Base-by-base conservation (phyloP, 2,329 filamentous ascomycete species). In the Pyrenochaeta sp. region DNA sequence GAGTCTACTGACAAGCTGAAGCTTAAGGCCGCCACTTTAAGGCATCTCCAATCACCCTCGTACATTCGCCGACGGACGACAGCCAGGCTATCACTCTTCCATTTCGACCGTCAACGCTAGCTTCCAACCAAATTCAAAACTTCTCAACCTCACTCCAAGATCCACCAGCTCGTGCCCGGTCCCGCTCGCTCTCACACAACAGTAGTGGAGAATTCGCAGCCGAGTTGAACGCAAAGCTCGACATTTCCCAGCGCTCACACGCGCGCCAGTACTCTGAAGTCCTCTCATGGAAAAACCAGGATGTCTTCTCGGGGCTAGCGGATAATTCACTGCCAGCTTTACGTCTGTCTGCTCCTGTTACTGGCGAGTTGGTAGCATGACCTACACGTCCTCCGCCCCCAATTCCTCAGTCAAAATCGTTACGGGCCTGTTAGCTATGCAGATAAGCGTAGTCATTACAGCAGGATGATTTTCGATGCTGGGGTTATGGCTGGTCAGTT, bases 1-100 rank as follows among this genome's bases (percentile, higher is more conserved):
- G 32, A 48, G 4, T 34, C 58, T 2, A 65, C 60, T 32, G 50
- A 60, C 36, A 64, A 60, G 27, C 43, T 65, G 1, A 52, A 53
- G 28, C 54, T 13, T 1, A 51, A 54, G 32, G 4, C 64, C 43
- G 48, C 49, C 34, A 52, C 30, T 15, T 39, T 57, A 1, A 44
- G 54, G 45, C 43, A 39, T 6, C 15, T 47, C 36, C 36, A 39
- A 13, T 13, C 13, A 39, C 8, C 32, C 13, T 36, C 32, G 32
- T 36, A 36, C 10, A 5, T 30, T 30, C 28, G 10, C 6, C 28
- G 5, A 3, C 32, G 32, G 32, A 36, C 9, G 32, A 36, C 12
- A 36, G 32, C 12, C 32, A 36, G 12, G 5, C 12, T 13, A 30
- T 5, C 28, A 30, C 28, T 30, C 28, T 19, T 19, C 28, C 28